phyloP scores from a whole-genome alignment of 192 early-diverging fungal species.

The Phlyctochytrium arcticum region DNA sequence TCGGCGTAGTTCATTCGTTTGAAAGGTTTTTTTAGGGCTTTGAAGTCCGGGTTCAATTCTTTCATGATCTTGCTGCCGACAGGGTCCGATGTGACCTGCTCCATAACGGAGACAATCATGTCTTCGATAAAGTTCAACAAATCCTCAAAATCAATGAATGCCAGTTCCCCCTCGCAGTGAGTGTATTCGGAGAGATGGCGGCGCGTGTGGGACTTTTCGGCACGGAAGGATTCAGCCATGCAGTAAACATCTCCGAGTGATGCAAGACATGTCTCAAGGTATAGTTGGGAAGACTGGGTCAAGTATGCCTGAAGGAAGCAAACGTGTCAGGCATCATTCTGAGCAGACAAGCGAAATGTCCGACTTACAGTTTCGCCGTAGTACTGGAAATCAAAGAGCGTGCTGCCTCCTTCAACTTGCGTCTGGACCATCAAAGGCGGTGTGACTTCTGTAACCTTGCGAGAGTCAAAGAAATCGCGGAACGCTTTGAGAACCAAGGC shows the following conservation, averaged over 20 bases:
- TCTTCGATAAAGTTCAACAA: conserved; percentile 82
- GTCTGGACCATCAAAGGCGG: conserved; percentile 99
- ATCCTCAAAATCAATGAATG: conserved; percentile 91
- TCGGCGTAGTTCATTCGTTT: conserved; percentile 94
- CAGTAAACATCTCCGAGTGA: conserved; percentile 95
- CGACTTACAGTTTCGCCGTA: conserved; percentile 78
- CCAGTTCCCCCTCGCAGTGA: conserved; percentile 94
- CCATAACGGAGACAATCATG: conserved; percentile 67
- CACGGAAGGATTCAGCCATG: conserved; percentile 94
- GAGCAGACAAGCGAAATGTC: too few relatives aligned
- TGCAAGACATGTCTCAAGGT: conserved; percentile 93
- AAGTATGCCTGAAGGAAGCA: conserved; percentile 68
- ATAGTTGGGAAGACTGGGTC: conserved; percentile 98
- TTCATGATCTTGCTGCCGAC: conserved; percentile 67
- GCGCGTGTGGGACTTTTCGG: conserved; percentile 95
- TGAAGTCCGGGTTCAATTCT: conserved; percentile 90
- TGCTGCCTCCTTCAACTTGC: conserved; percentile 96
- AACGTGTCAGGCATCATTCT: neutral
- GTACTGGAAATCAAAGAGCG: conserved; percentile 93
- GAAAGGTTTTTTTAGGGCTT: conserved; percentile 81
- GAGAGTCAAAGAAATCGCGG: conserved; percentile 87
- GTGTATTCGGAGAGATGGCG: conserved; percentile 89
- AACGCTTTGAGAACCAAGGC: conserved; percentile 85
- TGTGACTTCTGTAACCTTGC: conserved; percentile 81
- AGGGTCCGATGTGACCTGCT: conserved; percentile 75